Conservation (phyloP, 2,329 filamentous ascomycete genomes). For the Mollisia scopiformis region DNA sequence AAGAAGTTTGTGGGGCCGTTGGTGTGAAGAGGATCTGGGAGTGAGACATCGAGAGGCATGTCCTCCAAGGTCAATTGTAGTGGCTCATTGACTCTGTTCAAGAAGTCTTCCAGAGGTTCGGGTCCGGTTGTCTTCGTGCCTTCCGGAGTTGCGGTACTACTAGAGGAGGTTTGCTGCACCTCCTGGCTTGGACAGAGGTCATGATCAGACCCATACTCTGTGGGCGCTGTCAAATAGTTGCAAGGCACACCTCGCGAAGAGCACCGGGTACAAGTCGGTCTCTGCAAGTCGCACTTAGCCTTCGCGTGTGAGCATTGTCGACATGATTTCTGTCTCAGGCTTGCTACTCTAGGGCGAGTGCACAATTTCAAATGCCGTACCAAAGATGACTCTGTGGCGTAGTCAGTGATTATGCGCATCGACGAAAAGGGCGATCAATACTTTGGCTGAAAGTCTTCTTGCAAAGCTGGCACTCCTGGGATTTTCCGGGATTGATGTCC, state of each 20-base stretch:
- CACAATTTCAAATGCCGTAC: slow-evolving; percentile 18
- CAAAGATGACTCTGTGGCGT: slow-evolving; percentile 13
- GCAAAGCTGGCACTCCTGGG: slow-evolving; percentile 9
- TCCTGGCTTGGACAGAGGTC: neutral
- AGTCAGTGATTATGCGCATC: neutral
- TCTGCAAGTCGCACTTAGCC: slow-evolving; percentile 32
- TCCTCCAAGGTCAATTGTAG: neutral
- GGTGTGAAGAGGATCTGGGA: neutral
- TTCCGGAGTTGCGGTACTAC: neutral
- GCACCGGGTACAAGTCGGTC: slow-evolving; percentile 33
- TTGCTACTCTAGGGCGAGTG: slow-evolving; percentile 7
- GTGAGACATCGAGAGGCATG: neutral
- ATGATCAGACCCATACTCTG: neutral
- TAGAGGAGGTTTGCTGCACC: neutral
- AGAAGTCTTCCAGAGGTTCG: neutral
- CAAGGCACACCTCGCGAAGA: slow-evolving; percentile 23
- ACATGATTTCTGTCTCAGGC: slow-evolving; percentile 33
- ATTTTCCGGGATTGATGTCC: neutral
- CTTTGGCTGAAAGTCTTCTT: slow-evolving; percentile 19
- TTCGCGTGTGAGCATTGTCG: slow-evolving; percentile 33
- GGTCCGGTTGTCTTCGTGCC: neutral
- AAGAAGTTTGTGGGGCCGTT: neutral
- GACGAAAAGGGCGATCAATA: neutral
- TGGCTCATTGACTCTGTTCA: neutral
- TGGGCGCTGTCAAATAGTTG: slow-evolving; percentile 20